Conservation (phyloP, 75 land plant species). For the Pseudotsuga menziesii region DNA sequence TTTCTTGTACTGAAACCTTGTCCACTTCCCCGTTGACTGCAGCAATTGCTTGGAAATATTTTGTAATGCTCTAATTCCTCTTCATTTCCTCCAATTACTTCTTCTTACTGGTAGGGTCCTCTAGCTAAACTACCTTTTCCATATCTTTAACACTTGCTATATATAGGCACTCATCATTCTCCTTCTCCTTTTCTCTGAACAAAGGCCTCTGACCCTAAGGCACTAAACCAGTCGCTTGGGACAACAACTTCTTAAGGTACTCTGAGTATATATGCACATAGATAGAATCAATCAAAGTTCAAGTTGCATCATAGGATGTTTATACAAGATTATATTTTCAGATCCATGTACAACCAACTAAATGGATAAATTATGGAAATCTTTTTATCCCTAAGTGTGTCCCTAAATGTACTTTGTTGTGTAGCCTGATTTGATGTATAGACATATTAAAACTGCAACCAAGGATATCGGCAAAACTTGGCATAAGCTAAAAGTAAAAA, state of each 20-base stretch:
- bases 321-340: not conserved
- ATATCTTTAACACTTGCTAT: slow-evolving; percentile 54
- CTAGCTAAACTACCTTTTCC: not conserved
- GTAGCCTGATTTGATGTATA: not conserved
- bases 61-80: slow-evolving; percentile 31
- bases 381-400: no score
- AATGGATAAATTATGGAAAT: not conserved
- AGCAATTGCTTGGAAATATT: no score
- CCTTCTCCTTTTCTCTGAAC: slow-evolving; percentile 83
- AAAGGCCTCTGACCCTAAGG: slow-evolving; percentile 64
- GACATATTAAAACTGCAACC: not conserved
- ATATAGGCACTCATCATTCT: slow-evolving; percentile 58
- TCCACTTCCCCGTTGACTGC: no score
- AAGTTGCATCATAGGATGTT: not conserved
- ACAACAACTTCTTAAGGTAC: slow-evolving; percentile 62
- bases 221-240: slow-evolving; percentile 58
- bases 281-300: no score
- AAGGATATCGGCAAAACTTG: not conserved
- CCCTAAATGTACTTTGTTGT: no score
- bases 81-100: slow-evolving; percentile 29
- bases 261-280: slow-evolving; percentile 27
- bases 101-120: slow-evolving; percentile 18
- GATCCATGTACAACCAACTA: not conserved
- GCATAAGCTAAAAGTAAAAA: not conserved
- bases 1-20: slow-evolving; percentile 26